phyloP scores from a whole-genome alignment of 1,139 yeast species.

The Debaryomycetaceae sp. region DNA sequence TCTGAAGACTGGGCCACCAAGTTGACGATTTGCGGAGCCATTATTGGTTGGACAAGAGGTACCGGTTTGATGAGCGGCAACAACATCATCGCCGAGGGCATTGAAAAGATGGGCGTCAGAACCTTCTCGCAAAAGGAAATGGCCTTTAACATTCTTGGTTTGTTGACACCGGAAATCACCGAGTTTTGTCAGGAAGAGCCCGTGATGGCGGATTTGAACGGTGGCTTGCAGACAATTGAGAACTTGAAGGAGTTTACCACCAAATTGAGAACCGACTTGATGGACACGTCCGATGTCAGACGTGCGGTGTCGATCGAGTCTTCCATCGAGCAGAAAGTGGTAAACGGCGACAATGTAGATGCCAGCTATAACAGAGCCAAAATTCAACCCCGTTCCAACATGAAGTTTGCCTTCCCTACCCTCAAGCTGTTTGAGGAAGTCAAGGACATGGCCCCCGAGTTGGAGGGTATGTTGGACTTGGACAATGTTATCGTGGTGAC shows the following conservation, averaged over 20 bases:
- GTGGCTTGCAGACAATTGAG: conserved; percentile 91
- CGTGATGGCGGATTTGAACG: conserved; percentile 95
- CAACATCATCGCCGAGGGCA: conserved; percentile 95
- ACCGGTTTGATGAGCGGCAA: conserved; percentile 97
- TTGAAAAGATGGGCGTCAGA: conserved; percentile 91
- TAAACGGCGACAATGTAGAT: conserved; percentile 85
- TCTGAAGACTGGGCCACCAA: conserved; percentile 95
- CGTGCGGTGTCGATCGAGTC: conserved; percentile 93
- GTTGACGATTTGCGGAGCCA: conserved; percentile 94
- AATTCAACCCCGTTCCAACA: conserved; percentile 87
- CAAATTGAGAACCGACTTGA: conserved; percentile 68
- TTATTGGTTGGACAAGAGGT: conserved; percentile 99
- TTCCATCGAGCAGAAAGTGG: conserved; percentile 84
- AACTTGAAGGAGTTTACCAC: conserved; percentile 85
- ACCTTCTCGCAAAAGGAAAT: conserved; percentile 97
- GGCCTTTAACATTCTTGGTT: conserved; percentile 96
- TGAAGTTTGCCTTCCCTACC: conserved; percentile 86
- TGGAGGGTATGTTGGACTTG: conserved; percentile 86
- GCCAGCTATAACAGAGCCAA: conserved; percentile 68
- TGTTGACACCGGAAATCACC: conserved; percentile 78
- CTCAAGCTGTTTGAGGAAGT: conserved; percentile 69
- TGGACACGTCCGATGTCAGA: conserved; percentile 83
- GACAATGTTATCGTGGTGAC: conserved; percentile 89
- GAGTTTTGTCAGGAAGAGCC: conserved; percentile 88
- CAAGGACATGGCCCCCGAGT: conserved; percentile 58